A percentile compares a stretch with the other conserved stretches of the same genome.
These are phyloP conservation scores for Porogramme epimiltina DNA, from an alignment of 1,284 basidiomycete genomes.

Conservation along the genomic window DNA sequence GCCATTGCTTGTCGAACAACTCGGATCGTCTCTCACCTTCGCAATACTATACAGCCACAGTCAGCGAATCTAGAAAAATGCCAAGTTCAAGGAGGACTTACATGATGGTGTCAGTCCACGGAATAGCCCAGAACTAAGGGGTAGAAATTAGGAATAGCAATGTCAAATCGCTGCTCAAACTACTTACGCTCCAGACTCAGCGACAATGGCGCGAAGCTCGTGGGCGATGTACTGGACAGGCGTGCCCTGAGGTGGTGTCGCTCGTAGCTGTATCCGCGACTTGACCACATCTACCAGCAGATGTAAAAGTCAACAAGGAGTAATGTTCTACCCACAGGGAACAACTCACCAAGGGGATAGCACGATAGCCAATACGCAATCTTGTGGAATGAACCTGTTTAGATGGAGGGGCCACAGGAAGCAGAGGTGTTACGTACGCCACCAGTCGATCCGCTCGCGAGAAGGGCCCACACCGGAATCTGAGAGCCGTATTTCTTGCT, in stretches of 20 bases:
- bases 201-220: constrained; percentile 70
- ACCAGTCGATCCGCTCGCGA: constrained; percentile 86
- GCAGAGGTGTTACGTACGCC: constrained; percentile 57
- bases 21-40: constrained; percentile 46
- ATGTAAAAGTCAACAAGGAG: not conserved
- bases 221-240: constrained; percentile 82
- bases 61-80: not conserved
- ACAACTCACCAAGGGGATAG: constrained; percentile 75
- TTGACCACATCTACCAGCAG: constrained; percentile 79
- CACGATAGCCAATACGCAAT: constrained; percentile 93
- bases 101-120: constrained; percentile 72
- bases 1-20: not conserved
- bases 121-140: constrained; percentile 64
- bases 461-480: constrained; percentile 87
- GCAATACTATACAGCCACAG: constrained; percentile 42
- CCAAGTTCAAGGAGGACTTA: constrained; percentile 37
- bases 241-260: constrained; percentile 74
- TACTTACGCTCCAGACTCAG: constrained; percentile 77
- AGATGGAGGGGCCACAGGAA: not conserved
- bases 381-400: constrained; percentile 35
- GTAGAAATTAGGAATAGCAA: not conserved
- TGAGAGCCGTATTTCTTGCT: constrained; percentile 59
- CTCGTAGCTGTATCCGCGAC: constrained; percentile 83
- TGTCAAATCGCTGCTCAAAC: not conserved
- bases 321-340: too few species aligned